Base-by-base conservation (phyloP, 2,329 filamentous ascomycete species). In the Neofusicoccum cordaticola region DNA sequence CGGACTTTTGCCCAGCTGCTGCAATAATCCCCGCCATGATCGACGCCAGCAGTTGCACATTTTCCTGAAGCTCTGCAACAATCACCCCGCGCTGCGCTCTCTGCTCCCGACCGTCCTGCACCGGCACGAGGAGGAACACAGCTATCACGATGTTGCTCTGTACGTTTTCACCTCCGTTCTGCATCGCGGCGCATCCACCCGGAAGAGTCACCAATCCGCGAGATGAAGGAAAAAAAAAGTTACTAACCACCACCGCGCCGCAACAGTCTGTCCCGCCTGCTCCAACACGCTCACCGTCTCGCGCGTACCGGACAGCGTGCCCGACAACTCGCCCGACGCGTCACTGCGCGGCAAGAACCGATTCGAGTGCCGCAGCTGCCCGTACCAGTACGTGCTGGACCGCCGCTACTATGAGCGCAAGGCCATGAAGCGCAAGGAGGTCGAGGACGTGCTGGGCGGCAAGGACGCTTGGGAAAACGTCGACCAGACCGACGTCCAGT, bases 351-450 rank as follows among this genome's bases (percentile, higher is more conserved):
- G 79, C 66, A 77, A 79, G 51, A 97, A 97, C 82, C 90, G 93
- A 65, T 92, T 98, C 78, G 92, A 96, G 79, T 99, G 95, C 81
- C 91, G 92, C 65, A 96, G 93, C 65, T 99, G 95, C 72, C 94
- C 95, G 3, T 99, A 96, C 82, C 89, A 96, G 77, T 93, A 92
- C 78, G 82, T 90, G 65, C 89, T 98, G 73, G 88, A 89, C 69
- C 86, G 89, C 72, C 87, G 88, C 66, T 90, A 92, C 79, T 97
- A 88, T 80, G 93, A 96, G 73, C 90, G 91, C 71, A 90, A 90
- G 69, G 76, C 78, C 35, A 93, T 95, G 83, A 89, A 90, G 79
- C 87, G 90, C 75, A 94, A 95, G 79, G 91, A 96, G 75, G 88
- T 90, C 70, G 94, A 97, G 71, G 94, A 90, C 70, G 91, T 98